A percentile compares a stretch with the other conserved stretches of the same genome.
These are phyloP conservation scores for Cryptococcus sp. DNA, from an alignment of 1,284 basidiomycete species.

Conservation along the genomic window DNA sequence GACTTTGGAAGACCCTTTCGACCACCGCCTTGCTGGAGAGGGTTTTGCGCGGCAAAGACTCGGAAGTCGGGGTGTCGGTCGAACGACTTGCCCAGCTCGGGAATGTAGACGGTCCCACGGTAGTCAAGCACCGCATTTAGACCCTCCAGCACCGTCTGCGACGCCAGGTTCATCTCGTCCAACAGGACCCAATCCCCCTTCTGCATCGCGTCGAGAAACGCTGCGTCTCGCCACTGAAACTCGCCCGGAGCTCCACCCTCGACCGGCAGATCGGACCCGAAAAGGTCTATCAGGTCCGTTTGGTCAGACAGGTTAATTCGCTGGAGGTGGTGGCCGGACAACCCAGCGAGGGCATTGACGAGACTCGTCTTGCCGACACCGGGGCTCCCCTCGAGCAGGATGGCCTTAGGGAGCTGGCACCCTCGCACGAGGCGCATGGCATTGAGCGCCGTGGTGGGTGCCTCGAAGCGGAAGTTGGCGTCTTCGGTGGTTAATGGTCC, in stretches of 20 bases:
- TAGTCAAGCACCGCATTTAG: constrained; percentile 96
- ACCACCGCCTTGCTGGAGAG: constrained; percentile 91
- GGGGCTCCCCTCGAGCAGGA: constrained; percentile 94
- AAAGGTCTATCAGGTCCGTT: constrained; percentile 93
- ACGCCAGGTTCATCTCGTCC: constrained; percentile 98
- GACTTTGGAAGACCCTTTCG: constrained; percentile 97
- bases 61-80: constrained; percentile 84
- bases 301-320: constrained; percentile 99
- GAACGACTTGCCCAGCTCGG: constrained; percentile 90
- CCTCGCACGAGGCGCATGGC: constrained; percentile 86
- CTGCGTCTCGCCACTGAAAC: constrained; percentile 96
- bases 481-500: constrained; percentile 53
- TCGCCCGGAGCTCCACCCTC: constrained; percentile 88
- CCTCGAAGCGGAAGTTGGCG: constrained; percentile 71
- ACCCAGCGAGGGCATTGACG: constrained; percentile 77
- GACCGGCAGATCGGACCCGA: constrained; percentile 93
- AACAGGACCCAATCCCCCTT: constrained; percentile 94
- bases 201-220: constrained; percentile 89
- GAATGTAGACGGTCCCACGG: constrained; percentile 90
- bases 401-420: constrained; percentile 84
- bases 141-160: constrained; percentile 93
- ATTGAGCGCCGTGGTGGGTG: constrained; percentile 85
- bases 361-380: constrained; percentile 99
- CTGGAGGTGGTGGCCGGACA: constrained; percentile 74
- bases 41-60: constrained; percentile 98